Evolutionary conservation across 345 rosid species (phyloP).

Genomic region (Hypericum perforatum): DNA sequence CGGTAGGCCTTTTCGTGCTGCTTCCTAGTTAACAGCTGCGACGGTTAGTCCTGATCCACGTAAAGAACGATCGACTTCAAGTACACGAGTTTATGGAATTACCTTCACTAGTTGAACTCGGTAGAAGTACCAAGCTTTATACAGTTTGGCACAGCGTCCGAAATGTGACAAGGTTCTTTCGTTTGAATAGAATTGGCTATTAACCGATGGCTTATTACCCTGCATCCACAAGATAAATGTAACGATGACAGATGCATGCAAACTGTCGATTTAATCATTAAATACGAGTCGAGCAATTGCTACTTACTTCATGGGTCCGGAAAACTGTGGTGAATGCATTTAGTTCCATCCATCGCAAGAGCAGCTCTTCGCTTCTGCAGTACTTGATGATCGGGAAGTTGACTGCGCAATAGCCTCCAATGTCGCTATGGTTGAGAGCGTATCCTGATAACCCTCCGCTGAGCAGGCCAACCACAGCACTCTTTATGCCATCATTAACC

Average conservation of each 20-base stretch:
- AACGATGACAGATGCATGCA: not conserved
- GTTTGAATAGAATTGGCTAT: slow-evolving; percentile 53
- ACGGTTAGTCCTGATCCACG: no score
- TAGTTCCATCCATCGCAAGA: slow-evolving; percentile 70
- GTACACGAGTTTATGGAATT: not conserved
- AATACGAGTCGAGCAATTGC: no score
- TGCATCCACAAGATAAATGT: slow-evolving; percentile 17
- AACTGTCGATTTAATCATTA: no score
- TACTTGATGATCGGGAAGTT: slow-evolving; percentile 46
- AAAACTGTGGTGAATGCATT: slow-evolving; percentile 54
- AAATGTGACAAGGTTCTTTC: slow-evolving; percentile 43
- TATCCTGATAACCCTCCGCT: slow-evolving; percentile 61
- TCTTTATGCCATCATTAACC: slow-evolving; percentile 61
- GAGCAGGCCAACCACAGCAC: slow-evolving; percentile 54
- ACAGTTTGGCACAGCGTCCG: slow-evolving; percentile 54
- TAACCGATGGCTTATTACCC: slow-evolving; percentile 61
- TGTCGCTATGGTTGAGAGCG: slow-evolving; percentile 69
- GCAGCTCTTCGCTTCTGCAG: slow-evolving; percentile 52
- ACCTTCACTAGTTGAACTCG: slow-evolving; percentile 57
- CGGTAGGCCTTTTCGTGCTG: slow-evolving; percentile 48
- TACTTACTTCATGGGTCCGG: slow-evolving; percentile 63
- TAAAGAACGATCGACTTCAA: no score
- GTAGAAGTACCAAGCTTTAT: slow-evolving; percentile 62
- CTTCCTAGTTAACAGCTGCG: slow-evolving; percentile 33
- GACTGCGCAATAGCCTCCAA: slow-evolving; percentile 62